phyloP scores from a whole-genome alignment of 228 moss, liverwort and hornwort genomes.

The Sphagnum fallax region DNA sequence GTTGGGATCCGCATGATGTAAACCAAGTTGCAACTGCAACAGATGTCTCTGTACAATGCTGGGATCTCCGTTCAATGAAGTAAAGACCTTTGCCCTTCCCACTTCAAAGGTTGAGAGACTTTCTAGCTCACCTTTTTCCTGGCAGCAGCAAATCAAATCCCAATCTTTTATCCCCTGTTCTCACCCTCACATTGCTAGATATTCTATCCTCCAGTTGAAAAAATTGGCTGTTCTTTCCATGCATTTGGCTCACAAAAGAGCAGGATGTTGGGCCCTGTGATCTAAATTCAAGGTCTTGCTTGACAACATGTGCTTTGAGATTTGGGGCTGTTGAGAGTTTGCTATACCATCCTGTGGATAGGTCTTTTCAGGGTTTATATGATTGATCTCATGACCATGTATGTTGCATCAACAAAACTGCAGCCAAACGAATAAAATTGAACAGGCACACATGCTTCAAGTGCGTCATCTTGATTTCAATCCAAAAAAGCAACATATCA shows the following conservation, averaged over 20 bases:
- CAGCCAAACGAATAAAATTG: constrained; percentile 64
- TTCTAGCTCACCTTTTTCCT: background rate
- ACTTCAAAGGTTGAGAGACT: background rate
- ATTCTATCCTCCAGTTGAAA: too few species aligned
- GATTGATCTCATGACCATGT: too few species aligned
- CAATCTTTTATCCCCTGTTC: background rate
- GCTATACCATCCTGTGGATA: too few species aligned
- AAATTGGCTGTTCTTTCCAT: too few species aligned
- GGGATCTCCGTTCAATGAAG: constrained; percentile 93
- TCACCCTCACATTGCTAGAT: too few species aligned
- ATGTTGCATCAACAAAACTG: too few species aligned
- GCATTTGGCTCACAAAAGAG: too few species aligned
- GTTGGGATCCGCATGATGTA: constrained; percentile 85
- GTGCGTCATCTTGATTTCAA: constrained; percentile 89
- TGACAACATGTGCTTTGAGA: too few species aligned
- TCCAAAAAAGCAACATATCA: constrained; percentile 56
- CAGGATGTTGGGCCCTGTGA: too few species aligned
- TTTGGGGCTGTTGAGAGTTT: too few species aligned
- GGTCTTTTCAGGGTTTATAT: too few species aligned
- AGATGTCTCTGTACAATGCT: constrained; percentile 68
- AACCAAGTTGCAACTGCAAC: constrained; percentile 63
- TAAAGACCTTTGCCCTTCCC: constrained; percentile 6
- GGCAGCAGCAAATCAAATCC: background rate
- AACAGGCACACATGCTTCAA: constrained; percentile 81
- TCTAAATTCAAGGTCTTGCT: too few species aligned